Evolutionary conservation across 306 rosid genomes (phyloP), one percentile per base, ranked within the genome.

Genomic region (Castanea sativa): DNA sequence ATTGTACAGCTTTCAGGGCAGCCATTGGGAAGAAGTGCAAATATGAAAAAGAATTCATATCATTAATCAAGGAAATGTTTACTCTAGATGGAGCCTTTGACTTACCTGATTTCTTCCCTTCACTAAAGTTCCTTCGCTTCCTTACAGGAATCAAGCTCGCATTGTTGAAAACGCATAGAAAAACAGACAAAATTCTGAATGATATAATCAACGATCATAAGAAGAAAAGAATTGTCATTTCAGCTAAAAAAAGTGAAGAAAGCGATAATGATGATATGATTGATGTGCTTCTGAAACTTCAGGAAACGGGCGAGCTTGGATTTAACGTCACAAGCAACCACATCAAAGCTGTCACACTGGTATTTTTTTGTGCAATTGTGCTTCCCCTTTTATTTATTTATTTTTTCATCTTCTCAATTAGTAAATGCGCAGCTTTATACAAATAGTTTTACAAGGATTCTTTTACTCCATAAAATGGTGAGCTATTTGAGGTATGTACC

Each of bases 51-150:
- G 64, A 71, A n/a, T 71, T 58, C 45, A 32, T 64, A 2, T 25
- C 25, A 25, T 51, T 27, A 35, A 15, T 79, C 56, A 20, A 70
- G 4, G 76, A 71, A 49, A 5, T 10, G 0, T 11, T 29, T 16
- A 5, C 0, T 45, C 76, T 51, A 5, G 9, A 21, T 16, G 13
- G 55, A n/a, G 57, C 73, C 13, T 61, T 73, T 20, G 27, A 33
- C 18, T 1, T 61, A 15, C 73, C 41, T 11, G 76, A 73, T 61
- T 61, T 56, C 55, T 79, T 59, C 33, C 83, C 78, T 79, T 79
- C 78, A 1, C 19, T 79, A 8, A 61, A 12, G 5, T 60, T 20
- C 35, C 25, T 79, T 9, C 6, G 38, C 21, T 35, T 20, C 30
- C 27, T 72, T 33, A 78, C 59, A 3, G 76, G 76, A 30, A 27